Percentiles rank a stretch among this genome's conserved stretches.
phyloP scores from a whole-genome alignment of 768 basidiomycete species.

The Clathrus columnatus region DNA sequence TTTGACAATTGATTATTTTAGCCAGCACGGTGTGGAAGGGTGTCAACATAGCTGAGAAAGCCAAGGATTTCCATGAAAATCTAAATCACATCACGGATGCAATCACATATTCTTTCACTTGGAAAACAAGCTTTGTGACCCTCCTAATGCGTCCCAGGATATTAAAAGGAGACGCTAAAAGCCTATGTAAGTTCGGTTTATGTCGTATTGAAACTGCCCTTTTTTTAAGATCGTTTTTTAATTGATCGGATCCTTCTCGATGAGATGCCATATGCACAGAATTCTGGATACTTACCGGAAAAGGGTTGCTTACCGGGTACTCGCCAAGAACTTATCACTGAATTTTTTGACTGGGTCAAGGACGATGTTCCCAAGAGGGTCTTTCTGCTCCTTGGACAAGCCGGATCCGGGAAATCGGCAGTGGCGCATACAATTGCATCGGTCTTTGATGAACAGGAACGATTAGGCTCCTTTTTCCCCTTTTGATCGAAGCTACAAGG shows the following conservation, averaged over 20 bases:
- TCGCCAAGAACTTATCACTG: background rate
- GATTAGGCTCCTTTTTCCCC: background rate
- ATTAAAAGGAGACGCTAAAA: background rate
- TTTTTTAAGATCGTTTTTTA: background rate
- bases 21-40: background rate
- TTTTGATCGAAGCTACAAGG: background rate
- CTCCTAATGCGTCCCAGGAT: background rate
- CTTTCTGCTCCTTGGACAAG: conserved; percentile 11
- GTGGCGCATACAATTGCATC: conserved; percentile 13
- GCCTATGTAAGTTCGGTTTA: too few species aligned
- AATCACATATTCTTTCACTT: background rate
- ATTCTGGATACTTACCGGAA: background rate
- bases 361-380: background rate
- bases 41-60: background rate
- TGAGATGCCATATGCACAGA: background rate
- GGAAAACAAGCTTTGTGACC: background rate
- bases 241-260: background rate
- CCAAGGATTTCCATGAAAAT: background rate
- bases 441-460: background rate
- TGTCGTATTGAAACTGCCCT: background rate
- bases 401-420: conserved; percentile 16
- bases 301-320: conserved; percentile 10
- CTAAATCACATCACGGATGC: background rate
- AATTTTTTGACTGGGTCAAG: conserved; percentile 7
- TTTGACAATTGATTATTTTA: background rate